Conservation (phyloP, 352 stramenopile species). For the Pythium pectinolyticum region DNA sequence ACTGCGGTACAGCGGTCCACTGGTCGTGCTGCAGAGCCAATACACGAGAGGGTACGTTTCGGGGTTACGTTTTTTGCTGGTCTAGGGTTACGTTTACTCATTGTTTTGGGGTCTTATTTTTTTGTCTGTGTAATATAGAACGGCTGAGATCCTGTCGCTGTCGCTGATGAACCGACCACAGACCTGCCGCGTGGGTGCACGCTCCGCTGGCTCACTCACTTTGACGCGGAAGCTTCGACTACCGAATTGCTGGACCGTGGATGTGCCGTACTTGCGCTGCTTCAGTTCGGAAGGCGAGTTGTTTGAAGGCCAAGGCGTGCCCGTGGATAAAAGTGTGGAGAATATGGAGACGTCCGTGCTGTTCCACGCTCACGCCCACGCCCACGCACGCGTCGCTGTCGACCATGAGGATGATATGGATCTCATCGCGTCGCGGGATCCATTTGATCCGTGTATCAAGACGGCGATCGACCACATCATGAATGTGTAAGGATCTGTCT, state of each 20-base stretch:
- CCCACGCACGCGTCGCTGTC: no score
- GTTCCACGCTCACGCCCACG: conserved; percentile 5
- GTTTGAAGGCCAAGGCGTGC: conserved; percentile 66
- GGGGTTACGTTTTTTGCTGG: no score
- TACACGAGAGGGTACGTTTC: conserved; percentile 72
- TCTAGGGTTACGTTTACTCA: not conserved
- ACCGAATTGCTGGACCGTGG: conserved; percentile 81
- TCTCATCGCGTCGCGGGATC: conserved; percentile 14
- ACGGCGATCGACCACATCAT: conserved; percentile 74
- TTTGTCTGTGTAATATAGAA: conserved; percentile 23
- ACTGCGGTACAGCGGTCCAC: conserved; percentile 59
- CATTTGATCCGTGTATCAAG: conserved; percentile 65
- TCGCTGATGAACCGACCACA: conserved; percentile 62
- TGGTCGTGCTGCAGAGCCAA: conserved; percentile 75
- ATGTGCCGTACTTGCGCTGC: conserved; percentile 75
- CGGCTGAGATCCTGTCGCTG: conserved; percentile 67
- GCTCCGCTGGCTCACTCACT: conserved; percentile 63
- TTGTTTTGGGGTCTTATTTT: not conserved
- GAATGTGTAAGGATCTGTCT: conserved; percentile 31
- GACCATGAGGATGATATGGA: no score
- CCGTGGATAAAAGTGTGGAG: conserved; percentile 44
- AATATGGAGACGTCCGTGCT: conserved; percentile 25
- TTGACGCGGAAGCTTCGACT: conserved; percentile 64
- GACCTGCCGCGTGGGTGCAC: conserved; percentile 59
- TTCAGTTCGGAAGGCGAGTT: conserved; percentile 62